These are phyloP conservation scores for Secale cereale DNA, from an alignment of 176 grass and related monocot species.

Conservation along the genomic window DNA sequence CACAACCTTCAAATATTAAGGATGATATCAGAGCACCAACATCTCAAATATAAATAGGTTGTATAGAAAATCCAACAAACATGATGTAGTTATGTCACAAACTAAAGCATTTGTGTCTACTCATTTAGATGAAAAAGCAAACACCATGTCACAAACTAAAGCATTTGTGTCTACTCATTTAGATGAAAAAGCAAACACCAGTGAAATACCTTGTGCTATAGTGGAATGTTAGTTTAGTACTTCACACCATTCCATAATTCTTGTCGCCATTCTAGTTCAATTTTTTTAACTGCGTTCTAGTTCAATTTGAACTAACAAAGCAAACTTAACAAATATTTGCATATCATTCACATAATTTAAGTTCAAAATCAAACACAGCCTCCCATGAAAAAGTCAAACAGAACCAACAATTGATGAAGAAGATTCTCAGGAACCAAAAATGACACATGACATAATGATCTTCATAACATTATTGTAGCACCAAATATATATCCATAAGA, in stretches of 20 bases:
- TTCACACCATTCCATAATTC: no score
- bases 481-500: background rate
- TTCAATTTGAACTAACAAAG: no score
- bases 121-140: no score
- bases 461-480: background rate
- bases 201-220: no score
- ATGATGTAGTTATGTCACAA: background rate
- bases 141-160: background rate
- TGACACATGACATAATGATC: background rate
- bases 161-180: background rate
- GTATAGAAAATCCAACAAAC: no score
- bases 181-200: no score
- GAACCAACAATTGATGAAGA: background rate
- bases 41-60: no score
- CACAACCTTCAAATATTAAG: background rate
- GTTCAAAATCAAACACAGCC: background rate
- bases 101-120: background rate
- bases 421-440: background rate
- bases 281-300: no score
- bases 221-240: no score
- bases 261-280: no score
- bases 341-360: background rate
- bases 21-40: background rate
- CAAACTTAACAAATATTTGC: background rate
- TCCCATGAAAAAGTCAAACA: background rate